These are phyloP conservation scores for Ampelomyces quisqualis DNA, from an alignment of 2,329 filamentous ascomycete species.

Conservation along the genomic window DNA sequence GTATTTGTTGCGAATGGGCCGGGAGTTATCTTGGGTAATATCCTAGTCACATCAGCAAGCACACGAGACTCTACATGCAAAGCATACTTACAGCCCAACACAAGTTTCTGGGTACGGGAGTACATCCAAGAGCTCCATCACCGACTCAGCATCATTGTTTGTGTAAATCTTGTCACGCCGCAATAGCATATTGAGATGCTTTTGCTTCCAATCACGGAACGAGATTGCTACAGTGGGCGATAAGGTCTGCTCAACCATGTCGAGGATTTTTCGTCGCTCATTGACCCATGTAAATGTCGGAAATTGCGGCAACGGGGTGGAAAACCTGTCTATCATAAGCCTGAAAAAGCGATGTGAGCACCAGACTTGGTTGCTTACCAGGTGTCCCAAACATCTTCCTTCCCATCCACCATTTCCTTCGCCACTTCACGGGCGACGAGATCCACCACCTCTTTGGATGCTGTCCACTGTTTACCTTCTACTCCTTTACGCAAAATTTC, in stretches of 20 bases:
- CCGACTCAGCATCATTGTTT: too few species aligned
- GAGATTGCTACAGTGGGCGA: not conserved
- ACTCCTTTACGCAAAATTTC: not conserved
- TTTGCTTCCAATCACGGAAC: slow-evolving; percentile 2
- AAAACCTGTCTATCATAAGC: not conserved
- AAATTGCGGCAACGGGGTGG: not conserved
- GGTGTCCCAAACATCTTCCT: not conserved
- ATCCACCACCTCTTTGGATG: not conserved
- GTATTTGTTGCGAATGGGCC: too few species aligned
- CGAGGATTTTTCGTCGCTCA: not conserved
- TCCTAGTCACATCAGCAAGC: too few species aligned
- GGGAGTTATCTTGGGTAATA: too few species aligned
- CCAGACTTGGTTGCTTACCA: not conserved
- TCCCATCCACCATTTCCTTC: not conserved
- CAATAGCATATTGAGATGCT: too few species aligned
- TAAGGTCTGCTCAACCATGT: not conserved
- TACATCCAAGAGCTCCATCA: too few species aligned
- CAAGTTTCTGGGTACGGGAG: too few species aligned
- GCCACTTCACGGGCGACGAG: not conserved
- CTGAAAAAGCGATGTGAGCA: not conserved
- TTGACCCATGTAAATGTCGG: slow-evolving; percentile 1
- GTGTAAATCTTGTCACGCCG: too few species aligned
- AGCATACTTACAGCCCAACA: too few species aligned
- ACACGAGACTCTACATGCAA: too few species aligned
- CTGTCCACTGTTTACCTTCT: not conserved